A percentile compares a stretch with the other conserved stretches of the same genome.
Evolutionary conservation across 2,329 filamentous ascomycete species (phyloP).

Genomic region (Cladosporium sp.): DNA sequence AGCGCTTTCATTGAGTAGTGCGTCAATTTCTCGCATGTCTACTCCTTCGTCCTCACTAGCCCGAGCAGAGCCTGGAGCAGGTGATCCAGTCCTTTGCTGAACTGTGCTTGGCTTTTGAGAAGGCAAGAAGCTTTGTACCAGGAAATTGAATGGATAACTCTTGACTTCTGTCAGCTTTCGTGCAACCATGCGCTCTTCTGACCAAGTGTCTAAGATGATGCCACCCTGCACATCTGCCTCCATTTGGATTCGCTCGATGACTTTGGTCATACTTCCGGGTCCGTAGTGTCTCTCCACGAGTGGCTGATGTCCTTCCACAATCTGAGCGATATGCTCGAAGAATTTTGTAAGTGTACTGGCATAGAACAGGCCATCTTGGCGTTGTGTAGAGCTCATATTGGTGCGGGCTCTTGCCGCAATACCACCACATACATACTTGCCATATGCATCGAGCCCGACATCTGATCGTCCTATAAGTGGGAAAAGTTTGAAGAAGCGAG

Average conservation of each 20-base stretch:
- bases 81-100: slow-evolving; percentile 63
- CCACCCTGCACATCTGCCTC: slow-evolving; percentile 96
- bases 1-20: slow-evolving; percentile 78
- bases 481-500: slow-evolving; percentile 96
- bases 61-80: slow-evolving; percentile 58
- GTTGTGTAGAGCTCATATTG: slow-evolving; percentile 65
- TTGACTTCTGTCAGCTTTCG: slow-evolving; percentile 90
- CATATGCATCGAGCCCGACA: slow-evolving; percentile 90
- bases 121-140: slow-evolving; percentile 88
- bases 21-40: slow-evolving; percentile 95
- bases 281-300: slow-evolving; percentile 95
- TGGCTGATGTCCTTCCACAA: slow-evolving; percentile 85
- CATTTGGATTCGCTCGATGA: slow-evolving; percentile 87
- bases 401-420: slow-evolving; percentile 78
- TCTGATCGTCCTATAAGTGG: slow-evolving; percentile 86
- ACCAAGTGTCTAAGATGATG: slow-evolving; percentile 93
- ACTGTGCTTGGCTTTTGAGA: slow-evolving; percentile 60
- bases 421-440: slow-evolving; percentile 90
- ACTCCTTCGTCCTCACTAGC: slow-evolving; percentile 84
- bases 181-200: slow-evolving; percentile 79
- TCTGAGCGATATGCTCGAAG: slow-evolving; percentile 96
- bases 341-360: slow-evolving; percentile 83
- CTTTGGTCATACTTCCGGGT: slow-evolving; percentile 83
- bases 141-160: slow-evolving; percentile 94
- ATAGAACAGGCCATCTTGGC: slow-evolving; percentile 82